Conservation (phyloP, 1,139 yeast genomes). For the Suhomyces anneliseae region DNA sequence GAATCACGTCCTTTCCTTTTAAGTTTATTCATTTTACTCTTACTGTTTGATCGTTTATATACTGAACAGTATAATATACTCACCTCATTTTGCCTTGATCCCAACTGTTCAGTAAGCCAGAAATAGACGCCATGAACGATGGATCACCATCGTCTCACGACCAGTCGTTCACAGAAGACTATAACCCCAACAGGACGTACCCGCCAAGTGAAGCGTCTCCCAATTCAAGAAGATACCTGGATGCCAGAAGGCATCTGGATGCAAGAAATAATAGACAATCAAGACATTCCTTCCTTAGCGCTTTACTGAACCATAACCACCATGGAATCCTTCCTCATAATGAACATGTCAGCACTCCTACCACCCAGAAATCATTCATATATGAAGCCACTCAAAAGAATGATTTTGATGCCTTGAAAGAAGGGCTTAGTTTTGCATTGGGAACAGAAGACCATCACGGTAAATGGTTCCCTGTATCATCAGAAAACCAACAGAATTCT, state of each 20-base stretch:
- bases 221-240: background rate
- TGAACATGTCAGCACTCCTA: background rate
- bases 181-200: conserved; percentile 11
- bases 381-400: conserved; percentile 29
- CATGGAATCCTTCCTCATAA: background rate
- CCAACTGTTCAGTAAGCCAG: too few relatives aligned
- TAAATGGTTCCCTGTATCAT: conserved; percentile 34
- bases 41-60: too few relatives aligned
- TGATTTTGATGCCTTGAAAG: conserved; percentile 36
- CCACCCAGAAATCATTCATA: conserved; percentile 16
- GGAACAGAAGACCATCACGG: conserved; percentile 29
- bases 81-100: too few relatives aligned
- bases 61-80: too few relatives aligned
- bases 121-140: background rate
- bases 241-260: background rate
- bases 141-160: background rate
- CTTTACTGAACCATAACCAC: background rate
- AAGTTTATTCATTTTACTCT: too few relatives aligned
- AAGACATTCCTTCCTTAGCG: background rate
- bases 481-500: background rate
- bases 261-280: background rate
- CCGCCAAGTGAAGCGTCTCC: background rate
- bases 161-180: conserved; percentile 7
- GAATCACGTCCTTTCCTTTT: too few relatives aligned
- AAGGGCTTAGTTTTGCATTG: conserved; percentile 40